Evolutionary conservation across 768 basidiomycete genomes (phyloP), one percentile per base, ranked within the genome.

Genomic region (Filobasidium floriforme): DNA sequence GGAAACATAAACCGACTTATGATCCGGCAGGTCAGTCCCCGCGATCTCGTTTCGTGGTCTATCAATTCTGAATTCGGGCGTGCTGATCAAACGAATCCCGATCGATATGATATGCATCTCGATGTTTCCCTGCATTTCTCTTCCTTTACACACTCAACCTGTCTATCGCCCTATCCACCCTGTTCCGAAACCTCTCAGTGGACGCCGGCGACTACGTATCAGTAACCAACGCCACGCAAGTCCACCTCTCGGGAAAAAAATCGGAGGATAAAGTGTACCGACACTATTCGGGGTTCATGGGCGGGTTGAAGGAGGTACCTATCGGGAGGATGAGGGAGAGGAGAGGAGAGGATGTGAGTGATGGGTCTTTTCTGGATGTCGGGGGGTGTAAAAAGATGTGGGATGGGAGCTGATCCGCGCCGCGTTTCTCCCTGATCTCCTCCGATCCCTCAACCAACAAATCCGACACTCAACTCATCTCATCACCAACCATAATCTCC

Each of bases 171-270:
- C n/a, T n/a, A n/a, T 49, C 22, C 46, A 14, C 2, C 22, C 46
- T 3, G 2, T 5, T 3, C 22, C 46, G 46, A 5, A 26, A 24
- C 57, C 26, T 40, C 24, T 32, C 51, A 96, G 94, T 89, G 70
- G 96, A 99, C 80, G 92, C 90, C 63, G 96, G 96, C 10, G 96
- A 99, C 85, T 97, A 97, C 75, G 91, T 98, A 37, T 85, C 97
- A 26, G 92, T 99, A 7, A 94, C 92, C 37, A 90, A 97, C 76
- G 88, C 91, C 1, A 81, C 85, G 63, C 84, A 87, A 9, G 83
- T 98, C 70, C 85, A 86, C 73, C 88, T 96, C 44, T 90, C 93
- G 0, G 96, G 96, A 46, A 85, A 85, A 75, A 99, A 98, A 80
- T 84, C 85, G 5, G 84, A 90, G 69, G 90, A 97, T 74, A 82